Base-by-base conservation (phyloP, 2,329 filamentous ascomycete species). In the Clarireedia paspali region DNA sequence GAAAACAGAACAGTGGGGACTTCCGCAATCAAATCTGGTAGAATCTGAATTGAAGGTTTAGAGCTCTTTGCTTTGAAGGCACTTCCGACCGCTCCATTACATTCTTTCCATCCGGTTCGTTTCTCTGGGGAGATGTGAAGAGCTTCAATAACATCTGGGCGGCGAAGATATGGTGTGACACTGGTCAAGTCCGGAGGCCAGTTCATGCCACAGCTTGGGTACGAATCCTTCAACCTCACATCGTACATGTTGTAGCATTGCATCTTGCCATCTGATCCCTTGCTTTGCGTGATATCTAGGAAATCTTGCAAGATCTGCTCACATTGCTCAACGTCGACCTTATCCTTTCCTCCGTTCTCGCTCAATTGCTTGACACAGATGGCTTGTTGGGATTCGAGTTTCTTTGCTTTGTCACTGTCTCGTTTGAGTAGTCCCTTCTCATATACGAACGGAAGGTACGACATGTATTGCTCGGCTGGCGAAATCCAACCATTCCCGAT, bases 401-500 rank as follows among this genome's bases (percentile, higher is more conserved):
- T 75, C 62, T 82, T 79, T 34, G 84, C 84, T 7, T 74, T 67
- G 4, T 85, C 78, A 3, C 82, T 87, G 26, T 81, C 87, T 64
- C 84, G 82, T 62, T 84, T 68, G 40, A 97, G 72, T 20, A 99
- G 71, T 9, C 83, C 85, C 66, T 84, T 83, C 58, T 91, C 80
- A 70, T 94, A 90, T 45, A 88, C 86, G 66, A 83, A 97, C 30
- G 85, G 80, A 9, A 96, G 75, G 68, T 96, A 96, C 0, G 92
- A 79, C 30, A 87, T 84, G 70, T 97, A 99, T 70, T 99, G 94
- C 49, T 96, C 89, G 6, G 76, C 75, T 1, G 92, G 91, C 2
- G 91, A 88, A 53, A 99, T 92, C 94, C 95, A 99, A 40, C 92
- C 94, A 69, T 99, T 99, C 54, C 95, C 95, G 59, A 99, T 97